Evolutionary conservation across 2,329 filamentous ascomycete genomes (phyloP), one percentile per base, ranked within the genome.

Genomic region (Cladosporium sp.): DNA sequence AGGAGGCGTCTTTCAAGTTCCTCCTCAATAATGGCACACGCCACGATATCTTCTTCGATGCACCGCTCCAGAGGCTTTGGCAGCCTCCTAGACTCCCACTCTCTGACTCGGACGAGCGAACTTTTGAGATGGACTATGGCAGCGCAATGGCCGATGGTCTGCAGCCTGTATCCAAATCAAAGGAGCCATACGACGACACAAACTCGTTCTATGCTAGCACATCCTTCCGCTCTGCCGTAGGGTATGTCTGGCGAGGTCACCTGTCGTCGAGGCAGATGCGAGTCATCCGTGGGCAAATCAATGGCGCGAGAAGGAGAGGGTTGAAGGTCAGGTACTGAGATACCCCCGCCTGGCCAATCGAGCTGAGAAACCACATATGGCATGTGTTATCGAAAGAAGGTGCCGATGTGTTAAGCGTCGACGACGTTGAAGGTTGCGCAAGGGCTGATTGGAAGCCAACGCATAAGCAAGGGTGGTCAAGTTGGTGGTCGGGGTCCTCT

Each of bases 121-220:
- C 52, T 20, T 35, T 28, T 47, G 34, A 15, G 32, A 58, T 39
- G 55, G 63, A 63, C n/a, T 60, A 65, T 56, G 61, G 57, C 9
- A 42, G 50, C 4, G 61, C 62, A 9, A 63, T 67, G 56, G 22
- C 42, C 19, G 57, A 45, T 19, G 73, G 74, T 40, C 12, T 34
- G n/a, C 44, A 32, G 10, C 64, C 70, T 1, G 64, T 65, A 2
- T 60, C 68, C 3, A 72, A 74, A 32, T 65, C 65, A 2, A 71
- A 76, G 25, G 73, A 75, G 60, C 68, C 70, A 0, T 87, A 80
- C 71, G 76, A 77, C 64, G 56, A 64, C 1, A 71, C 73, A 17
- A 90, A 88, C 69, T 87, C 84, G 3, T 86, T 84, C 72, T 90
- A 88, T 68, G 84, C 86, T 17, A 86, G 82, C 50, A 78, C 80